Evolutionary conservation across 2,329 filamentous ascomycete species (phyloP), one percentile per base, ranked within the genome.

Genomic region (Elsinoe fawcettii): DNA sequence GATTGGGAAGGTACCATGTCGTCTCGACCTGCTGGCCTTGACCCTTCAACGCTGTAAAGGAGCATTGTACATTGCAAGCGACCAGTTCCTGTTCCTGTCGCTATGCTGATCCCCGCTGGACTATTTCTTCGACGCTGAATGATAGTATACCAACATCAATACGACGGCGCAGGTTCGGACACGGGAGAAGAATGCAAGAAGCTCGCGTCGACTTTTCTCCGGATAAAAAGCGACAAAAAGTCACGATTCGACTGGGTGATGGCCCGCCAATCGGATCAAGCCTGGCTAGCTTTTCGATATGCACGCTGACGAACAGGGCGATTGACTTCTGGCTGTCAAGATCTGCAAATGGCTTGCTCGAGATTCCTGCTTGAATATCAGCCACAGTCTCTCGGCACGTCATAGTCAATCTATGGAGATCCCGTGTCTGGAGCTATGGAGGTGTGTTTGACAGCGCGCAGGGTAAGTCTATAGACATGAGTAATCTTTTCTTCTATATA

Each of bases 351-450:
- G 49, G 49, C 49, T 36, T 53, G 27, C 9, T 32, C 27, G 18
- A 12, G 9, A 36, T 53, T 25, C 49, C 20, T 53, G 49, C 32
- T 53, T 53, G 34, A 27, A 23, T n/a, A 36, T 16, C 30, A 53
- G 49, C 49, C 49, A 53, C 49, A 39, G 22, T 20, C 25, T 18
- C 14, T 16, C 22, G 14, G 18, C 16, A 53, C 49, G 49, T 53
- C 49, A 53, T 53, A 27, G 49, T 30, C 32, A 53, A 53, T 53
- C 11, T 53, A 53, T 37, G 7, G 16, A 12, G 20, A 18, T 37
- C 11, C 49, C 30, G 18, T 37, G 30, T 53, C 2, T 9, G 8
- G 5, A 12, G n/a, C 20, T 36, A 18, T 22, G 16, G 47, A 16
- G 27, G 27, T 16, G 22, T 5, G 14, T 9, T 22, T 18, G 20